Percentiles rank a stretch among this genome's conserved stretches.
Conservation (phyloP, 805 yeast genomes). For the Ogataea wickerhamii region DNA sequence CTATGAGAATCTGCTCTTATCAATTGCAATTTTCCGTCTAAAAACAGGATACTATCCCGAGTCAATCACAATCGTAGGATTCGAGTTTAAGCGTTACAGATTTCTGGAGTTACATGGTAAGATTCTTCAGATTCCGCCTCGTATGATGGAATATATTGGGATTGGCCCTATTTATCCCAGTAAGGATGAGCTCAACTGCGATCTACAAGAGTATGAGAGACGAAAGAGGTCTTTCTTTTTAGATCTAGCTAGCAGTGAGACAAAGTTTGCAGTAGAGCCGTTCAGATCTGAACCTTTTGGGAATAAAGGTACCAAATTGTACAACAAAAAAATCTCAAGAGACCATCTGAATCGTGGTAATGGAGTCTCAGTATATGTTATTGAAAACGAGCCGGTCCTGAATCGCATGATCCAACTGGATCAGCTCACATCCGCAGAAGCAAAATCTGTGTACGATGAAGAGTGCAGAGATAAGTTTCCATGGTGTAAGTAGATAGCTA, state of each 20-base stretch:
- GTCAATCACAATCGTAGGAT: conserved; percentile 59
- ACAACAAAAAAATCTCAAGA: conserved; percentile 46
- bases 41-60: conserved; percentile 45
- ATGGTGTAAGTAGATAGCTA: conserved; percentile 14
- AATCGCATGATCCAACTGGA: conserved; percentile 26
- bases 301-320: conserved; percentile 36
- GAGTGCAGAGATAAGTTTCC: conserved; percentile 19
- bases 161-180: conserved; percentile 50
- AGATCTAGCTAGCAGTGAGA: conserved; percentile 47
- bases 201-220: conserved; percentile 11
- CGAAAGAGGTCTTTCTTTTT: conserved; percentile 39
- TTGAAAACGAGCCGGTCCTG: conserved; percentile 15
- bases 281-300: conserved; percentile 62
- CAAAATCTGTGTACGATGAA: conserved; percentile 19
- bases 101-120: conserved; percentile 52
- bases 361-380: conserved; percentile 6
- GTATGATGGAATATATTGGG: conserved; percentile 48
- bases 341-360: conserved; percentile 46
- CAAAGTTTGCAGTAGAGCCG: conserved; percentile 47
- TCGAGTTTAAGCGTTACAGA: conserved; percentile 65
- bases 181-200: conserved; percentile 3
- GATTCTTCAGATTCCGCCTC: conserved; percentile 43
- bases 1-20: conserved; percentile 68
- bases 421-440: conserved; percentile 27
- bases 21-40: conserved; percentile 52